Conservation (phyloP, 2,329 filamentous ascomycete genomes). For the Diaporthe sp. region DNA sequence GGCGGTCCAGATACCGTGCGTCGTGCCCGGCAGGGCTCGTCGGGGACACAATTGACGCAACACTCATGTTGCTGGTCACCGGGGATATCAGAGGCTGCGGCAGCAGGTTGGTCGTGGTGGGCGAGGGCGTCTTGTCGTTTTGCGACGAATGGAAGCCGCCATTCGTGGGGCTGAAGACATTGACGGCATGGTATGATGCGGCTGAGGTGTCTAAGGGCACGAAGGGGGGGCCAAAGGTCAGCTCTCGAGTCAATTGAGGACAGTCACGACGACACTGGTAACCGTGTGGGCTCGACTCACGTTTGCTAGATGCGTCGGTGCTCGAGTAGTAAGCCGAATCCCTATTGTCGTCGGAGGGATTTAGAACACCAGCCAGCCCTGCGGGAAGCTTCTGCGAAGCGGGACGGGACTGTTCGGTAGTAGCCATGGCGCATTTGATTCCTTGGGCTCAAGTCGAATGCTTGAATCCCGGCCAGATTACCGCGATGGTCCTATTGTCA, state of each 20-base stretch:
- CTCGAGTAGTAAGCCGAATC: slow-evolving; percentile 67
- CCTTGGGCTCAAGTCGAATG: not conserved
- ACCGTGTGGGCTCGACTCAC: slow-evolving; percentile 50
- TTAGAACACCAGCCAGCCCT: slow-evolving; percentile 64
- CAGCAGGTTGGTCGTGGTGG: slow-evolving; percentile 63
- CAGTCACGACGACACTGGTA: slow-evolving; percentile 1
- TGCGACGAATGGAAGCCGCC: slow-evolving; percentile 64
- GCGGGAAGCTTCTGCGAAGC: slow-evolving; percentile 60
- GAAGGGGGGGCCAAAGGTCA: slow-evolving; percentile 35
- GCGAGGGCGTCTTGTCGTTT: slow-evolving; percentile 73
- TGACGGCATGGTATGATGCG: slow-evolving; percentile 57
- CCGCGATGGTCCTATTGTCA: not conserved
- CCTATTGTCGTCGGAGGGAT: slow-evolving; percentile 62
- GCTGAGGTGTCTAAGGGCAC: slow-evolving; percentile 57
- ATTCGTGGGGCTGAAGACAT: slow-evolving; percentile 54
- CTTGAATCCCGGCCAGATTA: slow-evolving; percentile 8
- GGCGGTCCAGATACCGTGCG: slow-evolving; percentile 58
- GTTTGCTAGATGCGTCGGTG: slow-evolving; percentile 63
- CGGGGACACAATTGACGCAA: slow-evolving; percentile 75
- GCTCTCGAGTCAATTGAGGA: slow-evolving; percentile 19
- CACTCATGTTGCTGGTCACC: slow-evolving; percentile 71
- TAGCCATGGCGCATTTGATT: slow-evolving; percentile 42
- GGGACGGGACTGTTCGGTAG: slow-evolving; percentile 55
- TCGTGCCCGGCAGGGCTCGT: slow-evolving; percentile 61
- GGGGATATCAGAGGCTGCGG: slow-evolving; percentile 69